phyloP scores from a whole-genome alignment of 768 basidiomycete genomes.

The Lactarius evosmus region DNA sequence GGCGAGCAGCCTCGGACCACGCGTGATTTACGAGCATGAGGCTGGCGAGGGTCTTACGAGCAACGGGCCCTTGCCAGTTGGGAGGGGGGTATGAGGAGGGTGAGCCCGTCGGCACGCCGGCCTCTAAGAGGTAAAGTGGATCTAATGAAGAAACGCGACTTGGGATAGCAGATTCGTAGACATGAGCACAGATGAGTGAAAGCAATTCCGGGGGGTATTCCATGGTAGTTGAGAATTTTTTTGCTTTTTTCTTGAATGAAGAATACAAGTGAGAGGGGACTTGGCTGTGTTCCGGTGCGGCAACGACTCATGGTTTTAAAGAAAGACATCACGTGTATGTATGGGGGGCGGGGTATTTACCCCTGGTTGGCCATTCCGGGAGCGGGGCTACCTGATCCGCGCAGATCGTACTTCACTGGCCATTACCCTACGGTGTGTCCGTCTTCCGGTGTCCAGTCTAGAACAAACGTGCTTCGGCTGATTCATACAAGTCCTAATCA shows the following conservation, averaged over 20 bases:
- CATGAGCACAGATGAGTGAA: constrained; percentile 65
- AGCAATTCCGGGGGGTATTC: constrained; percentile 72
- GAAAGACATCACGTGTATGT: constrained; percentile 15
- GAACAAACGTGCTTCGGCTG: constrained; percentile 21
- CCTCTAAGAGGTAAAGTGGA: constrained; percentile 51
- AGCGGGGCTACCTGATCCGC: not conserved
- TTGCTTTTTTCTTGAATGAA: not conserved
- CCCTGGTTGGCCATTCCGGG: not conserved
- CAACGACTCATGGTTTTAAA: constrained; percentile 15
- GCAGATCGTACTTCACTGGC: not conserved
- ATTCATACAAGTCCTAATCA: not conserved
- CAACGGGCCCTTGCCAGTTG: constrained; percentile 64
- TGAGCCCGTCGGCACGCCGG: constrained; percentile 50
- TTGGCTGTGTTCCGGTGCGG: not conserved
- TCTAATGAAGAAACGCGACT: constrained; percentile 60
- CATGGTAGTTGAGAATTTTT: constrained; percentile 29
- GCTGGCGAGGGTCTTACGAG: constrained; percentile 61
- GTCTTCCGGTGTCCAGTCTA: not conserved
- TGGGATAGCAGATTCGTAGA: constrained; percentile 63
- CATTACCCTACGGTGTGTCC: not conserved
- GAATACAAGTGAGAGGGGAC: not conserved
- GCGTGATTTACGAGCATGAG: constrained; percentile 75
- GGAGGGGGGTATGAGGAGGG: constrained; percentile 73
- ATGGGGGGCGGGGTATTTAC: not conserved
- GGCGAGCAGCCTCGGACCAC: constrained; percentile 81